Conservation (phyloP, 306 rosid genomes). For the Albizia julibrissin region DNA sequence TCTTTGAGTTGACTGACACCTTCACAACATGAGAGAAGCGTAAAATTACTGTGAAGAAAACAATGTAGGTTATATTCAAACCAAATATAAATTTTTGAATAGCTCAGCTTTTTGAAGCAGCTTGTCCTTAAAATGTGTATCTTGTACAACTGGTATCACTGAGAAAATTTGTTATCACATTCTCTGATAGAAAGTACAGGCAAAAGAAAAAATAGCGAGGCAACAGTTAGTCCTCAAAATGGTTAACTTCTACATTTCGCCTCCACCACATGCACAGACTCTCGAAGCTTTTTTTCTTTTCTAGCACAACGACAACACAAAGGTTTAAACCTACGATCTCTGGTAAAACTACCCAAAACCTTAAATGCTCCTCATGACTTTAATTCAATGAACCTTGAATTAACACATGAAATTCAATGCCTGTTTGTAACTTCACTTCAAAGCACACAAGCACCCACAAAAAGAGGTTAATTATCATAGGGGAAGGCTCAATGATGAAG, state of each 20-base stretch:
- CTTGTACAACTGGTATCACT: background rate
- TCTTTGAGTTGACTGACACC: constrained; percentile 75
- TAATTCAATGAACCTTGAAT: background rate
- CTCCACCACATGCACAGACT: background rate
- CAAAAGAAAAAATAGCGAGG: background rate
- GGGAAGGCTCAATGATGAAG: background rate
- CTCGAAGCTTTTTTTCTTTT: background rate
- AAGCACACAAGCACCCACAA: background rate
- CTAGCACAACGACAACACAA: background rate
- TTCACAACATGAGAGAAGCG: constrained; percentile 29
- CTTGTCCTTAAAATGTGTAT: background rate
- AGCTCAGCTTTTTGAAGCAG: background rate
- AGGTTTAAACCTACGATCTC: background rate
- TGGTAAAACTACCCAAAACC: background rate
- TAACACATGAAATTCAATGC: background rate
- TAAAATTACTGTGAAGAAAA: background rate
- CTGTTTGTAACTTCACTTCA: background rate
- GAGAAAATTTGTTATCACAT: background rate
- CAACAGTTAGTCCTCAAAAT: constrained; percentile 4
- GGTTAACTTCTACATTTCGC: background rate
- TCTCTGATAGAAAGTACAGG: background rate
- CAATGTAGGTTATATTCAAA: background rate
- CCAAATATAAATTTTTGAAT: background rate
- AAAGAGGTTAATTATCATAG: background rate
- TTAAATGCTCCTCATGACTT: background rate